phyloP scores from a whole-genome alignment of 331 rosid species.

The Erythrophleum ivorense region DNA sequence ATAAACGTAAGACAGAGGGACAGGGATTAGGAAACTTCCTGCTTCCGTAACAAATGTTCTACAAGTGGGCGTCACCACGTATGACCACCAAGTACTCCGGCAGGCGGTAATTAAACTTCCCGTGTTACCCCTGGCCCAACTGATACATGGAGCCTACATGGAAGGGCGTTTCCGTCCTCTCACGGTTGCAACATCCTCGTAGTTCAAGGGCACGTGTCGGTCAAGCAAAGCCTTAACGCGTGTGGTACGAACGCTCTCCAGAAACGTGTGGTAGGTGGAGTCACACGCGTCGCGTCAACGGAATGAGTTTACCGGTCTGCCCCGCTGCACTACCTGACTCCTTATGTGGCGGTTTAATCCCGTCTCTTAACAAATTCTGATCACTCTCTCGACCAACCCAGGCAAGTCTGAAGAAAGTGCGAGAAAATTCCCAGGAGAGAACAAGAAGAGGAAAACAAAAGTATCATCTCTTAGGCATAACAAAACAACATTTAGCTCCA shows the following conservation, averaged over 20 bases:
- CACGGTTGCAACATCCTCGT: fast-evolving
- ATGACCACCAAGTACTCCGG: slow-evolving; percentile 20
- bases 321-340: neutral
- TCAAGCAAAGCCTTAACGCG: slow-evolving; percentile 33
- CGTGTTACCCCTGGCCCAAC: slow-evolving; percentile 13
- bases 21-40: neutral
- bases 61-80: slow-evolving; percentile 33
- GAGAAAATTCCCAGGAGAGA: slow-evolving; percentile 51
- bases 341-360: slow-evolving; percentile 41
- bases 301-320: slow-evolving; percentile 35
- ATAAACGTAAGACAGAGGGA: too few species aligned
- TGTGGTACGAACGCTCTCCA: slow-evolving; percentile 31
- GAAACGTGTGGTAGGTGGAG: slow-evolving; percentile 23
- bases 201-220: slow-evolving; percentile 60
- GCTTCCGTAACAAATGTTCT: neutral
- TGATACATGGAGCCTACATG: neutral
- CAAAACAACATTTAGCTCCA: slow-evolving; percentile 20
- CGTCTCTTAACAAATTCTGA: neutral
- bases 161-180: slow-evolving; percentile 37
- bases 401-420: slow-evolving; percentile 40
- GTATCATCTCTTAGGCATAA: neutral
- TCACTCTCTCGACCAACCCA: neutral
- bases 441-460: slow-evolving; percentile 25
- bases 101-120: slow-evolving; percentile 23
- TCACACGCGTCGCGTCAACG: slow-evolving; percentile 53